A percentile compares a stretch with the other conserved stretches of the same genome.
phyloP scores from a whole-genome alignment of 2,329 filamentous ascomycete genomes.

The Ophiostoma piceae region DNA sequence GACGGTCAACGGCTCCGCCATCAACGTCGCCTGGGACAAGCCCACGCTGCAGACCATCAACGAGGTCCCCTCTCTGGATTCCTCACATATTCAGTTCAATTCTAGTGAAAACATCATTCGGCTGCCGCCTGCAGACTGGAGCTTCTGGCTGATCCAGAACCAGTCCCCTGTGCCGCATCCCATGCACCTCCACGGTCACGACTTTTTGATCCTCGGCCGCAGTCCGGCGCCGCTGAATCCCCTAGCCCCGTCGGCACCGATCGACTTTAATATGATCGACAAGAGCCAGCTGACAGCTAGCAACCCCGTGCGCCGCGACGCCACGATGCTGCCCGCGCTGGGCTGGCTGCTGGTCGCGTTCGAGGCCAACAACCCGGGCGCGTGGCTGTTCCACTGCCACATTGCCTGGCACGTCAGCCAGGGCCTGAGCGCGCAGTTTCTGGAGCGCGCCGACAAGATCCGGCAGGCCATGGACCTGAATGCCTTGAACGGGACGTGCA shows the following conservation, averaged over 20 bases:
- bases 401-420: conserved; percentile 47
- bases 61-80: conserved; percentile 21
- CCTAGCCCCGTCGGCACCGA: conserved; percentile 27
- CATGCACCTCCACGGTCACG: conserved; percentile 35
- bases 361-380: conserved; percentile 46
- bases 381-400: conserved; percentile 47
- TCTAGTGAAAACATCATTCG: conserved; percentile 29
- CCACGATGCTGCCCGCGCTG: conserved; percentile 39
- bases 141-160: conserved; percentile 35
- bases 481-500: too few relatives aligned
- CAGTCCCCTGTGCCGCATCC: conserved; percentile 32
- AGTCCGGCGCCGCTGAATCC: conserved; percentile 25
- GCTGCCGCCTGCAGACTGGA: too few relatives aligned
- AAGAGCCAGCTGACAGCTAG: conserved; percentile 7
- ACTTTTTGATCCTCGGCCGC: conserved; percentile 34
- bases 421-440: conserved; percentile 48
- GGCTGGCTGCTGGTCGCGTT: conserved; percentile 48
- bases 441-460: conserved; percentile 34
- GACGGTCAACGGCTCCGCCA: conserved; percentile 31
- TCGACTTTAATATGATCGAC: too few relatives aligned
- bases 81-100: too few relatives aligned
- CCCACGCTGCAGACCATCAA: conserved; percentile 36
- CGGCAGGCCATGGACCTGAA: too few relatives aligned
- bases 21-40: conserved; percentile 34
- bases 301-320: conserved; percentile 47